These are phyloP conservation scores for Pisolithus thermaeus DNA, from an alignment of 1,284 basidiomycete genomes.

Conservation along the genomic window DNA sequence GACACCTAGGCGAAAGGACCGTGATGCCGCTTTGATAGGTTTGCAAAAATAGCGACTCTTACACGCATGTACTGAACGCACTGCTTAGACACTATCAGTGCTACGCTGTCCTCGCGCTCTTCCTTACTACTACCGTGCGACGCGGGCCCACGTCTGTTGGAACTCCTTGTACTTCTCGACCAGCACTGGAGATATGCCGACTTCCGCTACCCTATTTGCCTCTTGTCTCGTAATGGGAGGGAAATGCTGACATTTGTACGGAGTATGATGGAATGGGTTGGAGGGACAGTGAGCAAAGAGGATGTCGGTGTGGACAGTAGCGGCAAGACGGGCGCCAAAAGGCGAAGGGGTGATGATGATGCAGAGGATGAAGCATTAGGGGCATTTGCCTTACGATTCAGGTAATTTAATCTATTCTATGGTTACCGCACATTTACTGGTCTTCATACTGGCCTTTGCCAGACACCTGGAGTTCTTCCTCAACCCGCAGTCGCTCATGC, in stretches of 20 bases:
- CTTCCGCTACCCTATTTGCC: slow-evolving; percentile 81
- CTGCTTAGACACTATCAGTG: slow-evolving; percentile 57
- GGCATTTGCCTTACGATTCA: slow-evolving; percentile 71
- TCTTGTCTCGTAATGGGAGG: slow-evolving; percentile 84
- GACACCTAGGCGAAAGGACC: slow-evolving; percentile 86
- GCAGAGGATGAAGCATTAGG: slow-evolving; percentile 70
- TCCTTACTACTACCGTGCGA: slow-evolving; percentile 92
- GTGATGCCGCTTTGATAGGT: slow-evolving; percentile 88
- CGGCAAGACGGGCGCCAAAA: slow-evolving; percentile 46
- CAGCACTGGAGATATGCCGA: slow-evolving; percentile 94
- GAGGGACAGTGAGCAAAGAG: slow-evolving; percentile 87
- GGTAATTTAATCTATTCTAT: slow-evolving; percentile 34
- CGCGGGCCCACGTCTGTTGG: slow-evolving; percentile 88
- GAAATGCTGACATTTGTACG: slow-evolving; percentile 94
- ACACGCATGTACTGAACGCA: slow-evolving; percentile 7
- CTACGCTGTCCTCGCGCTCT: slow-evolving; percentile 70
- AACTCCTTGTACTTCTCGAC: slow-evolving; percentile 91
- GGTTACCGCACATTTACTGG: not conserved
- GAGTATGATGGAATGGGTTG: slow-evolving; percentile 99
- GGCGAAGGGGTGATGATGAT: slow-evolving; percentile 62
- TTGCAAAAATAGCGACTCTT: slow-evolving; percentile 15
- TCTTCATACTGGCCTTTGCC: slow-evolving; percentile 7
- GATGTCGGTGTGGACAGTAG: slow-evolving; percentile 75
- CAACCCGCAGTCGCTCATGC: slow-evolving; percentile 73
- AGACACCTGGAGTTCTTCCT: slow-evolving; percentile 92